Percentiles rank a stretch among this genome's conserved stretches.
Evolutionary conservation across 2,329 filamentous ascomycete species (phyloP).

Genomic region (Chaetomiaceae sp.): DNA sequence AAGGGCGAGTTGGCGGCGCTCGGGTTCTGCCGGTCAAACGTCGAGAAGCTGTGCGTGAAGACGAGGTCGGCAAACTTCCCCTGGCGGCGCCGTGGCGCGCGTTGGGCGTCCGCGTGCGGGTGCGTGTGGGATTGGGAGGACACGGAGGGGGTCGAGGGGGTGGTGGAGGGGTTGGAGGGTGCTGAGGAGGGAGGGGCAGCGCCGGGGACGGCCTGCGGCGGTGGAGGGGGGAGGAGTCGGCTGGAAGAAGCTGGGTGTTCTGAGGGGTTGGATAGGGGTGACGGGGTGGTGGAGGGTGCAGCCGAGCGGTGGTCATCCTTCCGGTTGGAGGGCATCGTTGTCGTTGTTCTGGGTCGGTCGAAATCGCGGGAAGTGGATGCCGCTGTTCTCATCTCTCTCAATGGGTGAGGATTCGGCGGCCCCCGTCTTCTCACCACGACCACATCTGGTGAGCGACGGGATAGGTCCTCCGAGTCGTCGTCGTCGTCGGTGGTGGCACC

Average conservation of each 20-base stretch:
- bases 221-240: not conserved
- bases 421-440: not conserved
- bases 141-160: not conserved
- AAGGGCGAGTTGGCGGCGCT: conserved; percentile 63
- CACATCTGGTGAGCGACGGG: not conserved
- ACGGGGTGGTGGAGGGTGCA: too few relatives aligned
- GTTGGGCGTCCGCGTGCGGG: not conserved
- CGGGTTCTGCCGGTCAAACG: conserved; percentile 69
- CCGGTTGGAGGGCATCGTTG: too few relatives aligned
- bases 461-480: not conserved
- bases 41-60: conserved; percentile 68
- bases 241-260: too few relatives aligned
- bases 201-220: too few relatives aligned
- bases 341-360: not conserved
- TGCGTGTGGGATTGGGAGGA: not conserved
- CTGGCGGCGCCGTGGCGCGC: not conserved
- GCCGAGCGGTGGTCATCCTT: too few relatives aligned
- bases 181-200: too few relatives aligned
- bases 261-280: too few relatives aligned
- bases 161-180: not conserved
- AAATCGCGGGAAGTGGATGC: not conserved
- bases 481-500: not conserved
- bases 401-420: not conserved
- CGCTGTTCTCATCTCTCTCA: not conserved
- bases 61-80: conserved; percentile 52